Evolutionary conservation across 331 rosid species (phyloP).

Genomic region (Malus hybrid): DNA sequence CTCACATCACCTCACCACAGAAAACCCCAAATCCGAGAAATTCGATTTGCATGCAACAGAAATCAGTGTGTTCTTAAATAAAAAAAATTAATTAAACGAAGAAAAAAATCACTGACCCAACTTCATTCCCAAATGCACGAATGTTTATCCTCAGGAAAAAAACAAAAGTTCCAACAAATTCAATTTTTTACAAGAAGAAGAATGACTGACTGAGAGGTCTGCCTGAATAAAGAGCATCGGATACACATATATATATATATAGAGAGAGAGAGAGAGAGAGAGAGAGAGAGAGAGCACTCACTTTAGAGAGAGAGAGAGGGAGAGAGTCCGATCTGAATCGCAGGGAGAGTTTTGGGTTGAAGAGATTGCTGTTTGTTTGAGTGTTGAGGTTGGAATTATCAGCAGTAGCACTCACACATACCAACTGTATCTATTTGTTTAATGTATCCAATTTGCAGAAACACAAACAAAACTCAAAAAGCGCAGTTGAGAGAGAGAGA

Average conservation of each 20-base stretch:
- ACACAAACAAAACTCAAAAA: background rate
- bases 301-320: background rate
- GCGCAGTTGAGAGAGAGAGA: slow-evolving; percentile 2
- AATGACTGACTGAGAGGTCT: background rate
- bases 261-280: background rate
- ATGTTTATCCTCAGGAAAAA: background rate
- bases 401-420: background rate
- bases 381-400: background rate
- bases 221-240: background rate
- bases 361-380: background rate
- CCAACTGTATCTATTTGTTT: background rate
- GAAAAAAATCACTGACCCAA: background rate
- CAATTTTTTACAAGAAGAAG: background rate
- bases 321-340: slow-evolving; percentile 13
- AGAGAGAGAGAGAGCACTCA: slow-evolving; percentile 3
- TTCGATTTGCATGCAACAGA: slow-evolving; percentile 14
- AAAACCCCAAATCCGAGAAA: background rate
- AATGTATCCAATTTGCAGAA: slow-evolving; percentile 4
- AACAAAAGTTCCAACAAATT: too few relatives aligned
- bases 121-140: background rate
- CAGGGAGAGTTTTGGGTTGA: background rate
- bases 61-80: background rate
- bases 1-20: background rate
- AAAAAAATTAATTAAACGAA: background rate
- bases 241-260: too few relatives aligned